These are phyloP conservation scores for Metarhizium sp. DNA, from an alignment of 2,329 filamentous ascomycete genomes.

Conservation along the genomic window DNA sequence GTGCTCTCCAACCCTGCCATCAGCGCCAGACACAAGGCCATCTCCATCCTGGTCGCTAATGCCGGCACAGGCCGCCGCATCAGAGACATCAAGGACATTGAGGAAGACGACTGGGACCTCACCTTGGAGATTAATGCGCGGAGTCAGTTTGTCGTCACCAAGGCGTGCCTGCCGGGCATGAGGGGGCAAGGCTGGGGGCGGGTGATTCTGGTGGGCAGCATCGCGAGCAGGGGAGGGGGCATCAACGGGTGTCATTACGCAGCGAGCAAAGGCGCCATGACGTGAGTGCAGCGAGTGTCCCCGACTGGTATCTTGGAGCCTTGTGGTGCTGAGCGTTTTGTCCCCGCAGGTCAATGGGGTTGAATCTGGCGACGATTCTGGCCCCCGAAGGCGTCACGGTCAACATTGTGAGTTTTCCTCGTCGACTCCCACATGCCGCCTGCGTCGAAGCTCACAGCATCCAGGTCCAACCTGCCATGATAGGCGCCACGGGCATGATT, in stretches of 20 bases:
- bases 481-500: constrained; percentile 25
- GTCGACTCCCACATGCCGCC: no score
- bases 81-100: constrained; percentile 4
- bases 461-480: constrained; percentile 26
- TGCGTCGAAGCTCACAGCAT: no score
- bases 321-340: constrained; percentile 3
- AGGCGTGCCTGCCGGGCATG: constrained; percentile 19
- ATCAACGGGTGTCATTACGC: constrained; percentile 27
- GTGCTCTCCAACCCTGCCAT: constrained; percentile 11
- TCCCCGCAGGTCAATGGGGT: constrained; percentile 22
- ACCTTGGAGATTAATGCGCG: no score
- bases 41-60: constrained; percentile 23
- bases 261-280: constrained; percentile 22
- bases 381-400: constrained; percentile 24
- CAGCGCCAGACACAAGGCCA: constrained; percentile 14
- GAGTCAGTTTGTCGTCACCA: no score
- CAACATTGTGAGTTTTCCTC: constrained; percentile 18
- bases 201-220: constrained; percentile 23
- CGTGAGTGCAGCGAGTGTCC: constrained; percentile 3
- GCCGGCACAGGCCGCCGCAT: constrained; percentile 24
- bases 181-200: constrained; percentile 21
- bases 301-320: no score
- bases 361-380: constrained; percentile 22
- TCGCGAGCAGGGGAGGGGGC: constrained; percentile 21
- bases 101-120: no score